Percentiles rank a stretch among this genome's conserved stretches.
Conservation (phyloP, 805 yeast genomes). For the Monosporozyma solicola region DNA sequence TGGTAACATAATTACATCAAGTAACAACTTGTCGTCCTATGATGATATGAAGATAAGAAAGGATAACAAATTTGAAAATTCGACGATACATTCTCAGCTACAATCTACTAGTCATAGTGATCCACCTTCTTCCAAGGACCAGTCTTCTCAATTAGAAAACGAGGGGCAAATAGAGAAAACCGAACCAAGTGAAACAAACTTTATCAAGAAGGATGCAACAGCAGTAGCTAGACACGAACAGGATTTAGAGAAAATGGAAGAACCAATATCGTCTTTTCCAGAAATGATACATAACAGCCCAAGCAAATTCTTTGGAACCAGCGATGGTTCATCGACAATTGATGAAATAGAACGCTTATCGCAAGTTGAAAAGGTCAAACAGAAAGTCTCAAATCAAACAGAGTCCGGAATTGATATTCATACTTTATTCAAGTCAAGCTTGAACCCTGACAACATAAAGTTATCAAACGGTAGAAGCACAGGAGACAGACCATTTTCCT, state of each 20-base stretch:
- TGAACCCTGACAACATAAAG: not conserved
- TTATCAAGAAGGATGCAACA: not conserved
- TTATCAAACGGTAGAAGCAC: not conserved
- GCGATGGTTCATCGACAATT: not conserved
- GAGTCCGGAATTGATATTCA: not conserved
- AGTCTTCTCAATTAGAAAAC: not conserved
- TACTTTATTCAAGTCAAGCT: not conserved
- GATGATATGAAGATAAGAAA: not conserved
- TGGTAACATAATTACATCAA: not conserved
- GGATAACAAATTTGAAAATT: not conserved
- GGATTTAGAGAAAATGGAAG: not conserved
- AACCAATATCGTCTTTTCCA: not conserved
- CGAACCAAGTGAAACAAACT: not conserved
- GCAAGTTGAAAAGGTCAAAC: not conserved
- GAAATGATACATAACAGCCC: not conserved
- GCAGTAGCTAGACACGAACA: not conserved
- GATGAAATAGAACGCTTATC: not conserved
- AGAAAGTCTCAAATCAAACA: not conserved
- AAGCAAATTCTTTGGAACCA: not conserved
- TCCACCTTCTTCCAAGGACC: not conserved
- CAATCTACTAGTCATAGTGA: not conserved
- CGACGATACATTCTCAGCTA: not conserved
- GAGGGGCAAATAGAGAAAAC: not conserved
- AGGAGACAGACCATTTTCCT: not conserved
- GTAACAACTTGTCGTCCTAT: not conserved